phyloP scores from a whole-genome alignment of 1,284 basidiomycete genomes.

The Boletus calvinii region DNA sequence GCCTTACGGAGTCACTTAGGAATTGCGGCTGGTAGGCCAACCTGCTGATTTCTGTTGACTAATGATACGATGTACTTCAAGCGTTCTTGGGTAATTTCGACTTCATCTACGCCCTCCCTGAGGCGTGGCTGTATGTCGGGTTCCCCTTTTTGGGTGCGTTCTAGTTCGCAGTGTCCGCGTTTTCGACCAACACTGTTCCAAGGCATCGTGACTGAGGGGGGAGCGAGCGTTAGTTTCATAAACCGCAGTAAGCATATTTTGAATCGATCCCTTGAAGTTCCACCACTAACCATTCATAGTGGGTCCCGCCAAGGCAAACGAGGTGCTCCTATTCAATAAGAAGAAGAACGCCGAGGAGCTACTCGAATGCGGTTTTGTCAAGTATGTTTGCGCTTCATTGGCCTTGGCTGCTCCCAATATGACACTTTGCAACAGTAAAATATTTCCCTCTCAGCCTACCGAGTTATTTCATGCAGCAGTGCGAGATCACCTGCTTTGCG shows the following conservation, averaged over 20 bases:
- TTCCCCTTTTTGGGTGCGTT: constrained; percentile 67
- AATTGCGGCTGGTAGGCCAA: constrained; percentile 57
- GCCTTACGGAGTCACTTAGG: constrained; percentile 38
- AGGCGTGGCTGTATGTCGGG: constrained; percentile 60
- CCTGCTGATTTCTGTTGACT: not conserved
- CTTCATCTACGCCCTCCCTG: constrained; percentile 67
- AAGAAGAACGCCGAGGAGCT: constrained; percentile 62
- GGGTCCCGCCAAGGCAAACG: constrained; percentile 66
- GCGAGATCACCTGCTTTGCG: constrained; percentile 45
- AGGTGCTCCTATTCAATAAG: constrained; percentile 66
- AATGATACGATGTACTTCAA: constrained; percentile 24
- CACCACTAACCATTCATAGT: constrained; percentile 39
- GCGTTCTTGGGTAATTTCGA: constrained; percentile 72
- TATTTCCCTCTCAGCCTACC: constrained; percentile 53
- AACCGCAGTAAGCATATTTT: constrained; percentile 49
- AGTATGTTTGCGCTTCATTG: constrained; percentile 41
- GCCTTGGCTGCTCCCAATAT: not conserved
- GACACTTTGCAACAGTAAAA: constrained; percentile 43
- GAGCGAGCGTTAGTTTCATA: constrained; percentile 65
- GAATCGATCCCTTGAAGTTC: not conserved
- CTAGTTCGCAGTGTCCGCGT: not conserved
- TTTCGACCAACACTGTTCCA: constrained; percentile 2
- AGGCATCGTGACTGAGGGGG: constrained; percentile 66
- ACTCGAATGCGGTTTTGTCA: constrained; percentile 60
- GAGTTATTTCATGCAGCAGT: constrained; percentile 56